A percentile compares a stretch with the other conserved stretches of the same genome.
Conservation (phyloP, 306 rosid genomes). For the Styphnolobium japonicum region DNA sequence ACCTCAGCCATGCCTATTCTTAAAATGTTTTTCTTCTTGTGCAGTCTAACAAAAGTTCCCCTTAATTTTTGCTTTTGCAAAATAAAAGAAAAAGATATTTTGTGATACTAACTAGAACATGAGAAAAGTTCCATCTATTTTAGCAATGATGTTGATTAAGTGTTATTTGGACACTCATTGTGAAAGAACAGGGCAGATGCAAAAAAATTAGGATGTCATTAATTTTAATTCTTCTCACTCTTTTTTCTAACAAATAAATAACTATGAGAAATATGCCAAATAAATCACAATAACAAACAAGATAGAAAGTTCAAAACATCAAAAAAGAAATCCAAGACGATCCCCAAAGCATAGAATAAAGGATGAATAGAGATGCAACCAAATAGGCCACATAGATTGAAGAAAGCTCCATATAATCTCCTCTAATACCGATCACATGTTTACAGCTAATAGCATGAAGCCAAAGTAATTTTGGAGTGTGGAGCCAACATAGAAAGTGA, state of each 20-base stretch:
- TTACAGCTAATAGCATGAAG: background rate
- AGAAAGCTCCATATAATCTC: background rate
- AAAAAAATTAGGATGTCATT: background rate
- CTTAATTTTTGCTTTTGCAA: background rate
- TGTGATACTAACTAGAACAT: background rate
- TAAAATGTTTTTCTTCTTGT: background rate
- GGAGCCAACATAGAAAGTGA: background rate
- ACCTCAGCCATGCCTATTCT: background rate
- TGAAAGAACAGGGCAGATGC: background rate
- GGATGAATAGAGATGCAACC: too few relatives aligned
- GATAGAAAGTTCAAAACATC: background rate
- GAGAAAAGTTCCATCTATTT: background rate
- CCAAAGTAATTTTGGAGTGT: background rate
- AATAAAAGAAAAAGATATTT: background rate
- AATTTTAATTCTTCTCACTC: background rate
- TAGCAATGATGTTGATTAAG: background rate
- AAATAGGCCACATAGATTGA: too few relatives aligned
- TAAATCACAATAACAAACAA: background rate
- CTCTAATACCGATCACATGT: background rate
- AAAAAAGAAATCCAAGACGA: too few relatives aligned
- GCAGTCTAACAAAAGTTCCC: background rate
- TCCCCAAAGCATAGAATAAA: too few relatives aligned
- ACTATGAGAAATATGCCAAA: background rate
- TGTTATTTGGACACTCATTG: background rate
- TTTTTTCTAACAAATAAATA: background rate